A percentile compares a stretch with the other conserved stretches of the same genome.
These are phyloP conservation scores for Apiospora arundinis DNA, from an alignment of 2,329 filamentous ascomycete species.

Conservation along the genomic window DNA sequence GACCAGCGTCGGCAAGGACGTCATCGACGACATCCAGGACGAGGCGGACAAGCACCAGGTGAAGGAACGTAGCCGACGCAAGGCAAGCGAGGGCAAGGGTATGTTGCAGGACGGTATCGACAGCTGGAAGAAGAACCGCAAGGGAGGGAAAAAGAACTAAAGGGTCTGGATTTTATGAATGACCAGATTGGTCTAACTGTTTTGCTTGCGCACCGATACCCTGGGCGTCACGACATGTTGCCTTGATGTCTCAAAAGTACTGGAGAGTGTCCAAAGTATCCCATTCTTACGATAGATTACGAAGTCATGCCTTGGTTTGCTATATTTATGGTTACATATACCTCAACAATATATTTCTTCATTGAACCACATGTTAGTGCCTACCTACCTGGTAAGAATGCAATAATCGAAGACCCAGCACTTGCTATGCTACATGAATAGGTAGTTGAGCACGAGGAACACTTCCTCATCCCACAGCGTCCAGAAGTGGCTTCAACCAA, in stretches of 20 bases:
- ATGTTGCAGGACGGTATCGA: constrained; percentile 18
- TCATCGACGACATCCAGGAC: constrained; percentile 59
- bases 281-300: neutral
- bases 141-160: constrained; percentile 13
- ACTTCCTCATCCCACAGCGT: too few species aligned
- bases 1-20: constrained; percentile 59
- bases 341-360: too few species aligned
- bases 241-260: neutral
- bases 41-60: constrained; percentile 63
- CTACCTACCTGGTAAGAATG: too few species aligned
- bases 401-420: too few species aligned
- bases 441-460: too few species aligned
- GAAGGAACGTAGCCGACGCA: constrained; percentile 41
- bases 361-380: too few species aligned
- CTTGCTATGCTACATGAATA: too few species aligned
- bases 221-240: neutral
- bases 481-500: too few species aligned
- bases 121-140: constrained; percentile 10
- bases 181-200: neutral
- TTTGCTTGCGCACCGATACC: neutral
- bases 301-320: too few species aligned
- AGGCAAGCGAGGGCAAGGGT: neutral
- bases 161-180: neutral
- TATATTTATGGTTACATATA: too few species aligned
- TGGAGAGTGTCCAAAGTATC: neutral